Base-by-base conservation (phyloP, 1,284 basidiomycete genomes). In the Ceratobasidium sp. region DNA sequence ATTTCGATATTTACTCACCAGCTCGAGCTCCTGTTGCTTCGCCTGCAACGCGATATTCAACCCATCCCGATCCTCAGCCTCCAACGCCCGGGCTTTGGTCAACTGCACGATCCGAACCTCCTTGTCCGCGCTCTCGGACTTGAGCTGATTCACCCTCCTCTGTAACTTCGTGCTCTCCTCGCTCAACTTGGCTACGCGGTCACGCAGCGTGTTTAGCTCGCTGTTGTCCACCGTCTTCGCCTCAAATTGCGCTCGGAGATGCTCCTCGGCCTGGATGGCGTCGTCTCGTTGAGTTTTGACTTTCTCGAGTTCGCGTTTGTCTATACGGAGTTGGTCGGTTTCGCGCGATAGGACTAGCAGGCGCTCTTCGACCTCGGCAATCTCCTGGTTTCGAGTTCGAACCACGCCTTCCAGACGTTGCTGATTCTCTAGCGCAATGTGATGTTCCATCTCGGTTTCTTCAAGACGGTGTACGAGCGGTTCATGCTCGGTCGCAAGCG, bases 21-120 rank as follows among this genome's bases (percentile, higher is more conserved):
- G 83, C 83, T 96, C 95, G 33, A 97, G 87, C 83, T 97, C 95
- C 83, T 96, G 94, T 83, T 97, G 95, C 85, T 97, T 97, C 28
- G 94, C 92, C 84, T 96, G 94, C 79, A 97, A 85, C 0, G 95
- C 95, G 58, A 95, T 94, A 82, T 96, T 96, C 80, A 97, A 86
- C 53, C 94, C 93, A 73, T 90, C 86, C 60, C 94, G 85, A 83
- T 96, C 95, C 72, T 96, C 94, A 82, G 91, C 91, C 78, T 94
- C 89, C 82, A 92, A 89, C 0, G 88, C 86, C 49, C 90, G 89
- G 81, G 93, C 89, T 84, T 93, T 93, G 78, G 88, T 88, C 69
- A 95, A 84, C 81, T 94, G 93, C n/a, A 91, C 86, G 39, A 97
- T 89, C 81, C 91, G 91, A 58, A 97, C 89, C 80, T 97, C 95